Base-by-base conservation (phyloP, 192 early-diverging fungal genomes). In the Gamsiella multidivaricata region DNA sequence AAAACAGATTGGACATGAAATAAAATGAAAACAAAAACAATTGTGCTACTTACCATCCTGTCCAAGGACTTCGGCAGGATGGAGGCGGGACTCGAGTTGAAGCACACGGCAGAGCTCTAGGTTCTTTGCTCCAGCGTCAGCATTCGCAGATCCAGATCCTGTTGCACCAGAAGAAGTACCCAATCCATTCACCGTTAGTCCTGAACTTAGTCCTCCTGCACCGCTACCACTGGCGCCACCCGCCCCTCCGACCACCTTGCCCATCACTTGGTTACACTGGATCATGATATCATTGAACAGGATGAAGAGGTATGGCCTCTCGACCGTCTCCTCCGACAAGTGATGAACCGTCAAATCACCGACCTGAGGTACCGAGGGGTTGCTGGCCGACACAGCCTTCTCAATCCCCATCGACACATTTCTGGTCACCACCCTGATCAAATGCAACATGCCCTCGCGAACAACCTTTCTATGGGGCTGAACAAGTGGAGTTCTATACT, bases 251-350 rank as follows among this genome's bases (percentile, higher is more conserved):
- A 43, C 23, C 1, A 20, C 5, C 47, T 60, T 74, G 39, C 34
- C 50, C 7, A 41, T 33, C 23, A 87, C 25, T 6, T 47, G 64
- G 6, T 60, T 66, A 25, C 65, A 69, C 79, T 87, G 86, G 49
- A 90, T 61, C 68, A 90, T 67, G 61, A 90, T 79, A 70, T 90
- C 89, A 61, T 85, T 90, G 71, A 90, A 90, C 57, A 90, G 56
- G 55, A 81, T 86, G 61, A 86, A 89, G 50, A 82, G 56, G 61
- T 82, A 87, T 29, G 81, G 76, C 33, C 70, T 69, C 2, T 85
- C 86, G 10, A 82, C 79, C n/a, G 78, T 69, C 9, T 79, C 81
- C 49, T 81, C 67, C n/a, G 73, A 65, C 31, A 81, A 51, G 37
- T 75, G 50, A 54, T 71, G 69, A 1, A 69, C 69, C 3, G 63